Conservation (phyloP, 768 basidiomycete species). For the Tremella mesenterica region DNA sequence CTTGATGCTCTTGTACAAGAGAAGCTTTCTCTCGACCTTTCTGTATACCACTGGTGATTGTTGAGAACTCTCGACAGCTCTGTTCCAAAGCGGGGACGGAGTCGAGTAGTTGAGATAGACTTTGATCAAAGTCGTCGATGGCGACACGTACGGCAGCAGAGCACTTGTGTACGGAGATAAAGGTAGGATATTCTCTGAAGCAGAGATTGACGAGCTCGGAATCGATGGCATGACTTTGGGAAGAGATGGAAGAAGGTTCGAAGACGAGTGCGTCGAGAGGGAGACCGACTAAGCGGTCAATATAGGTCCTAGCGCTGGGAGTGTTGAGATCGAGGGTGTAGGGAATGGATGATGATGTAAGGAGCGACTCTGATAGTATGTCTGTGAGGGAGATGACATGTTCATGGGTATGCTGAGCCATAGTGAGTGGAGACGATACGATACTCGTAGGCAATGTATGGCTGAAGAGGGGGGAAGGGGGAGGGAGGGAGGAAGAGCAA, state of each 20-base stretch:
- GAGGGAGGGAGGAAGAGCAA: too few relatives aligned
- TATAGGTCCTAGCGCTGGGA: conserved; percentile 49
- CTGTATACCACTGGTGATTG: conserved; percentile 62
- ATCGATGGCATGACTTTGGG: conserved; percentile 76
- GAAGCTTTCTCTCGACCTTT: conserved; percentile 65
- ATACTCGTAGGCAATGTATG: too few relatives aligned
- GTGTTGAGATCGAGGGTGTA: too few relatives aligned
- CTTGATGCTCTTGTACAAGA: conserved; percentile 85
- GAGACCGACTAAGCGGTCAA: conserved; percentile 58
- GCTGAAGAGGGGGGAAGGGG: too few relatives aligned
- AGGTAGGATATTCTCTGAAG: conserved; percentile 82
- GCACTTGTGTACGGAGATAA: conserved; percentile 75
- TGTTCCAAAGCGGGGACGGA: conserved; percentile 67
- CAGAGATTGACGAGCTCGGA: conserved; percentile 83
- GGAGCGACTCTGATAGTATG: too few relatives aligned
- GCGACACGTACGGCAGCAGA: conserved; percentile 66
- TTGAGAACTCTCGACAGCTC: conserved; percentile 62
- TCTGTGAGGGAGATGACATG: too few relatives aligned
- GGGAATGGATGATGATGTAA: too few relatives aligned
- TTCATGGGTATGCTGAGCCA: too few relatives aligned
- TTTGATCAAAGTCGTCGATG: conserved; percentile 63
- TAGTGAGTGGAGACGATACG: too few relatives aligned
- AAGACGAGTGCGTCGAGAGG: conserved; percentile 60
- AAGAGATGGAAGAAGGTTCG: conserved; percentile 67
- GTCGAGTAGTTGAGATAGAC: conserved; percentile 59